Base-by-base conservation (phyloP, 371 early-diverging fungal genomes). In the Lichtheimia ornata region DNA sequence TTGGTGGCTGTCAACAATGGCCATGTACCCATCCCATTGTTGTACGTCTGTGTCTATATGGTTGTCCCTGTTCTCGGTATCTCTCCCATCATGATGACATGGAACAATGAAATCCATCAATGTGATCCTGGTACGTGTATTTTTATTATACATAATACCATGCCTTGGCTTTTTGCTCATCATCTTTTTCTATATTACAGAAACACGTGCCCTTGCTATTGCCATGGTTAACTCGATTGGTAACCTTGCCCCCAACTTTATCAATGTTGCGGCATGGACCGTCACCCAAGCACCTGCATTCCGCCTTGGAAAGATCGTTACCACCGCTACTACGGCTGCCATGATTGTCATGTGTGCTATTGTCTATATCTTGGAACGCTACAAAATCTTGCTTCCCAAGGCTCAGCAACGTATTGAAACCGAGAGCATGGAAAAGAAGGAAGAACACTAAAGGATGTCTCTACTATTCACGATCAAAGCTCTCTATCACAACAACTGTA, bases 1-100 rank as follows among this genome's bases (percentile, higher is more conserved):
- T 74, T 88, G 12, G 82, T 82, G 3, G 83, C 84, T 50, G 74
- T 88, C 53, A 70, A 73, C 49, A 73, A 67, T 2, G 77, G 76
- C 12, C 58, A 77, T 35, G 59, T 71, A 2, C 71, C 72, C 3
- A 45, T 63, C 3, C 60, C 60, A 4, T 59, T 73, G n/a, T 56
- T 76, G 15, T 74, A 66, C 53, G 71, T 67, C 7, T 68, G 70
- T 44, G 71, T 69, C 24, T 72, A 74, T 56, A 62, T 76, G 65
- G 61, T 72, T 13, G 58, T 66, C 15, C 76, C 67, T 28, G 64
- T 76, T 14, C 73, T 66, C 50, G 69, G 75, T 59, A 63, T 69
- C 22, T 66, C 69, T 1, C 70, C 72, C 20, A 72, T 80, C 55
- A 66, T 74, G 63, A 69, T 77, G 65, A 77, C 73, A 4, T 77